phyloP scores from a whole-genome alignment of 1,139 yeast genomes.

The Yamadazyma sp. region DNA sequence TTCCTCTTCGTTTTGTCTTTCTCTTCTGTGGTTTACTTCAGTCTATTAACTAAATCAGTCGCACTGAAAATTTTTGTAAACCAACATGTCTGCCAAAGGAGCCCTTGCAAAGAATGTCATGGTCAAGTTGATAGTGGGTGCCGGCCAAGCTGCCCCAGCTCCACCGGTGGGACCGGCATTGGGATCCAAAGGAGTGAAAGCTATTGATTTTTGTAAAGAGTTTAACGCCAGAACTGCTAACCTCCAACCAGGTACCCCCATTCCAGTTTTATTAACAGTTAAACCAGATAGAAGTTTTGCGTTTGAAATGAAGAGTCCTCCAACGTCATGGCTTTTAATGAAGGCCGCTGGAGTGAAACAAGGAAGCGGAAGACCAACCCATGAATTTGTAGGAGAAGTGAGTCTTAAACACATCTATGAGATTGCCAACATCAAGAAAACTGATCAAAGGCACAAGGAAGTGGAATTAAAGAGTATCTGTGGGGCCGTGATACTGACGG shows the following conservation, averaged over 20 bases:
- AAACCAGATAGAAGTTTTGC: conserved; percentile 90
- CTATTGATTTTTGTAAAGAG: conserved; percentile 97
- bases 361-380: conserved; percentile 64
- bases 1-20: neutral
- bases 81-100: conserved; percentile 28
- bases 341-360: conserved; percentile 83
- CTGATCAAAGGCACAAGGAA: conserved; percentile 76
- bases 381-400: conserved; percentile 62
- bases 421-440: conserved; percentile 89
- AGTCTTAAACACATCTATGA: conserved; percentile 90
- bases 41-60: neutral
- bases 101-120: conserved; percentile 43
- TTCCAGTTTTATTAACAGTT: conserved; percentile 81
- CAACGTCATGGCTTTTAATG: conserved; percentile 82
- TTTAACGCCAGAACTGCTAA: conserved; percentile 96
- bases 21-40: neutral
- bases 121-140: conserved; percentile 92
- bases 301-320: conserved; percentile 88
- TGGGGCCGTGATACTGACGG: conserved; percentile 82
- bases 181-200: conserved; percentile 98
- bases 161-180: conserved; percentile 99
- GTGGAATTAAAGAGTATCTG: conserved; percentile 74
- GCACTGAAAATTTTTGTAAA: conserved; percentile 9
- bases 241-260: conserved; percentile 80
- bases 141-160: conserved; percentile 97